Base-by-base conservation (phyloP, 192 early-diverging fungal genomes). In the Dissophora globulifera region DNA sequence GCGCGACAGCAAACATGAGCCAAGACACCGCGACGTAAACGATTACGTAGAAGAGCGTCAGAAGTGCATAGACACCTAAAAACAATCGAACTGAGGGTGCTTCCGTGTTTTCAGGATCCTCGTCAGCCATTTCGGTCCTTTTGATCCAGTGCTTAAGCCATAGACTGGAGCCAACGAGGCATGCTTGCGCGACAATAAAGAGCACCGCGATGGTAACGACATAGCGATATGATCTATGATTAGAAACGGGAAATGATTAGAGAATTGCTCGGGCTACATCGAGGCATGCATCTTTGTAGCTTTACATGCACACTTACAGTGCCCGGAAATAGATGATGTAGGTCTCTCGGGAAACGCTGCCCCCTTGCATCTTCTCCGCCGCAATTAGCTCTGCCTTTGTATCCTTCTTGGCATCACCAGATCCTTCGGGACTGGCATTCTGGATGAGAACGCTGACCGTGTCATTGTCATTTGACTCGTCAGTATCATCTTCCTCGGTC, bases 91-190 rank as follows among this genome's bases (percentile, higher is more conserved):
- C 29, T 0, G 70, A 58, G 20, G 69, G 69, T 16, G 47, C 8
- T 12, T 38, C 6, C 35, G 56, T 12, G 20, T 31, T 38, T 5
- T 15, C 26, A 0, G 38, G 62, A 13, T 53, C 61, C 0, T 27
- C 51, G 0, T 22, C n/a, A 5, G 19, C 30, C 30, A 11, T 25
- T 13, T 66, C 23, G 12, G 26, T 69, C 42, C 46, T 32, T 27
- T 69, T 53, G 42, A 69, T 58, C 84, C 87, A 86, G 66, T 86
- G 68, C 69, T 84, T 88, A 58, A 88, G 83, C 87, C 87, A 88
- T 50, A 88, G 68, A 49, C 81, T 86, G 12, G 78, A 80, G 6
- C 71, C 27, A 1, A 86, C 81, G 12, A 83, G 79, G 55, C 82
- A 80, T 22, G 80, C 20, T 23, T 84, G 81, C 1, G 81, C 81